Conservation (phyloP, 1,139 yeast genomes). For the Hansenula sp. region DNA sequence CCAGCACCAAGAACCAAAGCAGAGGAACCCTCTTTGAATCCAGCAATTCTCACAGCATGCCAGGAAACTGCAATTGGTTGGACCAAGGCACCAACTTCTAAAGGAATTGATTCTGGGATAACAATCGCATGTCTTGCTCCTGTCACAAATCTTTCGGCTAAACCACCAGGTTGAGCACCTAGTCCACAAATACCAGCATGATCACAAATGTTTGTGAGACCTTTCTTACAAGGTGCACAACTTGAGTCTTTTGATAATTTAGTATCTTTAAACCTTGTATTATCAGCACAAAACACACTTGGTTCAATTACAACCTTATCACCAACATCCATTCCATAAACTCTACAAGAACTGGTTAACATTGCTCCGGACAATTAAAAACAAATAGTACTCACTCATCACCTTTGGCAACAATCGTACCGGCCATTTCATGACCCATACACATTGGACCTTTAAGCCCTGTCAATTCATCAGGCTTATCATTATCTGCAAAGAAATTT, state of each 20-base stretch:
- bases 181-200: conserved; percentile 40
- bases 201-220: conserved; percentile 43
- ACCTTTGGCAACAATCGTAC: conserved; percentile 34
- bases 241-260: conserved; percentile 12
- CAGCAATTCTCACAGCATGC: conserved; percentile 41
- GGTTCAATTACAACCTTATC: conserved; percentile 47
- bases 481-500: conserved; percentile 35
- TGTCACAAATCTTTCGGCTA: conserved; percentile 39
- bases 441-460: conserved; percentile 30
- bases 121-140: conserved; percentile 33
- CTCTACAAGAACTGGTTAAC: conserved; percentile 11
- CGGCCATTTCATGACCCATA: conserved; percentile 58
- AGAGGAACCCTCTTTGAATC: conserved; percentile 33
- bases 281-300: conserved; percentile 45
- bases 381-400: conserved; percentile 8
- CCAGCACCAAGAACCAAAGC: conserved; percentile 46
- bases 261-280: conserved; percentile 24
- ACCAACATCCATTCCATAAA: conserved; percentile 30
- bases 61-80: conserved; percentile 44
- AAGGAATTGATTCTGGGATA: conserved; percentile 33
- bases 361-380: too few relatives aligned
- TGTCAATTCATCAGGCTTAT: conserved; percentile 29
- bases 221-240: conserved; percentile 41
- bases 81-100: conserved; percentile 42
- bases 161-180: conserved; percentile 42